phyloP scores from a whole-genome alignment of 495 filamentous ascomycete species.

The Podospora tetraspora region DNA sequence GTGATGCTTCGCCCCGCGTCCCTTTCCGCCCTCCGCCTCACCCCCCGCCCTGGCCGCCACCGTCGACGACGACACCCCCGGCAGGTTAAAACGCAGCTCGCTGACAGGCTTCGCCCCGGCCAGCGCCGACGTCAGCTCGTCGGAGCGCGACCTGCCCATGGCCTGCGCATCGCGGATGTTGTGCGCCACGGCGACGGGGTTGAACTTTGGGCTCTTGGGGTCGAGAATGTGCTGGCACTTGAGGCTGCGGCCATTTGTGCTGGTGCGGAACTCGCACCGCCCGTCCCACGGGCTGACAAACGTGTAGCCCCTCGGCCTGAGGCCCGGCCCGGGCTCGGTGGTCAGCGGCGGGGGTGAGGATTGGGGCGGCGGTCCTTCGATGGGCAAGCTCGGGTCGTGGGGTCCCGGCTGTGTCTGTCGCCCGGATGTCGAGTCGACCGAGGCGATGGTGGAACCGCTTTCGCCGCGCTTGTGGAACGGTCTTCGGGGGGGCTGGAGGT shows the following conservation, averaged over 20 bases:
- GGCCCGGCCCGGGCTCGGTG: slow-evolving; percentile 41
- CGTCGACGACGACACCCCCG: slow-evolving; percentile 23
- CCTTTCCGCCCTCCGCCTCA: background rate
- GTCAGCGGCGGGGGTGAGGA: slow-evolving; percentile 24
- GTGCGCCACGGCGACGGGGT: slow-evolving; percentile 38
- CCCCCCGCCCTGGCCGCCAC: background rate
- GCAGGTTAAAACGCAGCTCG: slow-evolving; percentile 85
- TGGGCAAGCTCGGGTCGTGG: background rate
- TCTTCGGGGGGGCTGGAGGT: slow-evolving; percentile 13
- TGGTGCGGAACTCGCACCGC: slow-evolving; percentile 73
- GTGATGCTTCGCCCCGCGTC: slow-evolving; percentile 16
- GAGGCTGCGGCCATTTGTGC: slow-evolving; percentile 64
- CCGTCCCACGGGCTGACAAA: slow-evolving; percentile 86
- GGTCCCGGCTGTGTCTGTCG: slow-evolving; percentile 1
- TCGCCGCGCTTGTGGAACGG: slow-evolving; percentile 28
- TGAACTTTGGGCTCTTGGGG: slow-evolving; percentile 31
- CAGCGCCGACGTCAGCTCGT: slow-evolving; percentile 23
- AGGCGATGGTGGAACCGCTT: slow-evolving; percentile 34
- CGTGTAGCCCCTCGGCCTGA: slow-evolving; percentile 49
- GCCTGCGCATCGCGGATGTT: slow-evolving; percentile 30
- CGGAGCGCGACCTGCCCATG: slow-evolving; percentile 25
- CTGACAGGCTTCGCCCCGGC: slow-evolving; percentile 55
- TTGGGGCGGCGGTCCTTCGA: background rate
- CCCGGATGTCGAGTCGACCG: slow-evolving; percentile 33
- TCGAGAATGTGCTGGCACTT: slow-evolving; percentile 70